Evolutionary conservation across 441 rosid species (phyloP).

Genomic region (Bocquillonia castaneifolia): DNA sequence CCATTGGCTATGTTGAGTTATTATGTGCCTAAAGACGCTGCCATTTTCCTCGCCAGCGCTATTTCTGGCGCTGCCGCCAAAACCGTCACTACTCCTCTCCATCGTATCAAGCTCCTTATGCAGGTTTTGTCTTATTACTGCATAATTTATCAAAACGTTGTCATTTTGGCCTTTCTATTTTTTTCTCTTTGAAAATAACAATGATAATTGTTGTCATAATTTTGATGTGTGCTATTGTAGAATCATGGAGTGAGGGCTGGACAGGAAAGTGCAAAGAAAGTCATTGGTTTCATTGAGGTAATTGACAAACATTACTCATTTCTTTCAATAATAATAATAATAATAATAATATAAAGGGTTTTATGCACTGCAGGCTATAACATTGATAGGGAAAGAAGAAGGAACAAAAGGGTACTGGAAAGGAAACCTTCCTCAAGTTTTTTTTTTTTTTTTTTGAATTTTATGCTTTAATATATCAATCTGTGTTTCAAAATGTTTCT

Average conservation of each 20-base stretch:
- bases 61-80: constrained; percentile 92
- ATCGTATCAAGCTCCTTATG: constrained; percentile 94
- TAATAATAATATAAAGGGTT: neutral
- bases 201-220: too few species aligned
- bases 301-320: too few species aligned
- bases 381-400: constrained; percentile 74
- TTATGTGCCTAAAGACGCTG: constrained; percentile 61
- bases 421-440: constrained; percentile 96
- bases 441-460: constrained; percentile 10
- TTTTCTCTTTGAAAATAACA: too few species aligned
- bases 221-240: constrained; percentile 30
- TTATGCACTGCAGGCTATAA: constrained; percentile 52
- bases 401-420: constrained; percentile 96
- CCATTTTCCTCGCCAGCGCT: constrained; percentile 87
- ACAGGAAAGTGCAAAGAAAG: constrained; percentile 74
- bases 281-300: constrained; percentile 88
- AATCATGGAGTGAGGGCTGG: constrained; percentile 87
- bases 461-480: too few species aligned
- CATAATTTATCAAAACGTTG: neutral
- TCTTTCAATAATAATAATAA: too few species aligned
- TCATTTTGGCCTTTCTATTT: too few species aligned
- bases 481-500: neutral
- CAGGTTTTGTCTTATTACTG: constrained; percentile 42
- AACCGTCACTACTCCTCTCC: constrained; percentile 89
- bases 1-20: constrained; percentile 62